Conservation (phyloP, 208 protist genomes). For the Trypanosoma congolense region DNA sequence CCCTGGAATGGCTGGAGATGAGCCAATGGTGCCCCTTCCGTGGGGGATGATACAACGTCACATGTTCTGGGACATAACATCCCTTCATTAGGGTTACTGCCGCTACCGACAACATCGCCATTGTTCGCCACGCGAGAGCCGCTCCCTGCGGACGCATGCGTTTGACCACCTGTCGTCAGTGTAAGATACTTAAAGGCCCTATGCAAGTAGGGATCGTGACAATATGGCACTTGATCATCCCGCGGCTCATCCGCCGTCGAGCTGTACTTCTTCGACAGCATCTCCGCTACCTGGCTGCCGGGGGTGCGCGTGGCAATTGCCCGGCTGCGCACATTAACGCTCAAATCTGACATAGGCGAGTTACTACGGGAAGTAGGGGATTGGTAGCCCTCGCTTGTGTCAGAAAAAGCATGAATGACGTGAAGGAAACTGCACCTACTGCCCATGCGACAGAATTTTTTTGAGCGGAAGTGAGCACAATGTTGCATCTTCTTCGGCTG, state of each 20-base stretch:
- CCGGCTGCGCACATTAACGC: constrained; percentile 10
- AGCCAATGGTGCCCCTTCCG: too few species aligned
- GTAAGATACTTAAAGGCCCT: too few species aligned
- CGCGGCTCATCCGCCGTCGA: neutral
- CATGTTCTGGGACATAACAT: too few species aligned
- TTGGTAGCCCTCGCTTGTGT: constrained; percentile 16
- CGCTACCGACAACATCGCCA: too few species aligned
- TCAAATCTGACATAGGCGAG: constrained; percentile 23
- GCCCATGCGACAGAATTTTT: constrained; percentile 74
- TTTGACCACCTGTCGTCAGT: too few species aligned
- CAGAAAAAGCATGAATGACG: constrained; percentile 46
- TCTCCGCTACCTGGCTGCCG: constrained; percentile 9
- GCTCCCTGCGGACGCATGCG: too few species aligned
- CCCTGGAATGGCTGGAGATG: neutral
- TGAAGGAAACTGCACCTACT: constrained; percentile 75
- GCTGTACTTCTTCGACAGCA: constrained; percentile 12
- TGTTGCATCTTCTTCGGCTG: constrained; percentile 75
- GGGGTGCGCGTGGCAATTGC: neutral
- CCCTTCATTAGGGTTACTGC: too few species aligned
- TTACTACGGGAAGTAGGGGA: constrained; percentile 9
- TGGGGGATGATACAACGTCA: too few species aligned
- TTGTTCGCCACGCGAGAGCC: too few species aligned
- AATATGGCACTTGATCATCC: too few species aligned
- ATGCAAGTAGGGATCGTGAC: too few species aligned
- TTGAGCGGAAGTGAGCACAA: constrained; percentile 76